These are phyloP conservation scores for Phaeosphaeria sp. DNA, from an alignment of 2,329 filamentous ascomycete species.

Conservation along the genomic window DNA sequence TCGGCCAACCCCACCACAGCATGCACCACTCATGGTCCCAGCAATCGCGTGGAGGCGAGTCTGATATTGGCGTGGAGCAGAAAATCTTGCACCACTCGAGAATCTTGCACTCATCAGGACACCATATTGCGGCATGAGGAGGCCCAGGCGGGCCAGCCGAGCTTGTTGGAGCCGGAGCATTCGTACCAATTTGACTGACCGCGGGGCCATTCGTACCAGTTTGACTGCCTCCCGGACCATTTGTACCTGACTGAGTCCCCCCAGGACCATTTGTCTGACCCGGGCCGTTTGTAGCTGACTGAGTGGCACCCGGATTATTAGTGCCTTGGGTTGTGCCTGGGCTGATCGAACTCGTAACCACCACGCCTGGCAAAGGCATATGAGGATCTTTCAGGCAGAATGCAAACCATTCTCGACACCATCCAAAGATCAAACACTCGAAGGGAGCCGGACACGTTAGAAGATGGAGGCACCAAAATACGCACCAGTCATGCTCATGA, in stretches of 20 bases:
- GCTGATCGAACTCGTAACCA: neutral
- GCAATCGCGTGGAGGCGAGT: constrained; percentile 4
- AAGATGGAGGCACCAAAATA: neutral
- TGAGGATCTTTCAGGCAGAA: neutral
- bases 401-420: neutral
- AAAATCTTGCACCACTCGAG: constrained; percentile 9
- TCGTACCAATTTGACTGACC: too few species aligned
- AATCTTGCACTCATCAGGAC: constrained; percentile 5
- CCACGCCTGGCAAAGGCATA: neutral
- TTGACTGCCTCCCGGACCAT: neutral
- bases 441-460: neutral
- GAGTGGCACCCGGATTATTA: neutral
- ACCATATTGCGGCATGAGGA: neutral
- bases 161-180: too few species aligned
- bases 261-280: too few species aligned
- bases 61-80: neutral
- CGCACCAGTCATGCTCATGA: neutral
- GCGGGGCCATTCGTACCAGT: neutral
- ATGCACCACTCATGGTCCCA: constrained; percentile 4
- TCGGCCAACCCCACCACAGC: constrained; percentile 5
- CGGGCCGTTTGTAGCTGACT: too few species aligned
- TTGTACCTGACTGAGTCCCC: neutral
- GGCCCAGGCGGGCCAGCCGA: too few species aligned
- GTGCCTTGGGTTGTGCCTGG: neutral
- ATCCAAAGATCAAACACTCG: neutral